These are phyloP conservation scores for Sporisorium sorghi DNA, from an alignment of 1,284 basidiomycete species.

Conservation along the genomic window DNA sequence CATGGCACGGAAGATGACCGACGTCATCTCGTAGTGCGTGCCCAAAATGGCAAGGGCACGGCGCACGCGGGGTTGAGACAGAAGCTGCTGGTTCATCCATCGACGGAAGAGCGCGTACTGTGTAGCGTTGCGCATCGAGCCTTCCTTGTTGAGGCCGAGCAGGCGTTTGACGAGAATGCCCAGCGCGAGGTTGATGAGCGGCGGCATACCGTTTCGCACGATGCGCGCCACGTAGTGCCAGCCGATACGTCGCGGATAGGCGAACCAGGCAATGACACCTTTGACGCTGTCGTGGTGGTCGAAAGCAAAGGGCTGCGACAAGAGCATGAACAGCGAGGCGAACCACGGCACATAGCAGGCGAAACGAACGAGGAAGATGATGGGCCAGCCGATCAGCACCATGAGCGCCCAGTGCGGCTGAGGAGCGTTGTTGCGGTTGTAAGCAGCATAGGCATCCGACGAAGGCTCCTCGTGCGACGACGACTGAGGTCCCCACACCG, in stretches of 20 bases:
- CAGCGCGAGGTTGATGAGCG: constrained; percentile 65
- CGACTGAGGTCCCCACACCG: constrained; percentile 68
- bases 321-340: constrained; percentile 67
- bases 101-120: constrained; percentile 67
- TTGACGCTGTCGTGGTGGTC: constrained; percentile 67
- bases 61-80: constrained; percentile 63
- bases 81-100: constrained; percentile 66
- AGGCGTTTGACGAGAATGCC: constrained; percentile 65
- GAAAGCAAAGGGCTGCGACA: constrained; percentile 67
- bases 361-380: constrained; percentile 60
- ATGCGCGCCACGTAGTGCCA: constrained; percentile 69
- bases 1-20: constrained; percentile 68
- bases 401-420: constrained; percentile 62
- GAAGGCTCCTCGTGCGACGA: constrained; percentile 68
- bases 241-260: constrained; percentile 66
- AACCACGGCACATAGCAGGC: constrained; percentile 68
- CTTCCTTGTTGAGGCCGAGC: constrained; percentile 67
- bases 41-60: constrained; percentile 66
- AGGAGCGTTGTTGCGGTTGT: constrained; percentile 64
- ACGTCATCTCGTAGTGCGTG: constrained; percentile 69
- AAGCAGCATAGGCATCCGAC: constrained; percentile 67
- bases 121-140: constrained; percentile 68
- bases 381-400: constrained; percentile 63
- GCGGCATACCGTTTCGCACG: constrained; percentile 67
- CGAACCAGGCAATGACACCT: constrained; percentile 68